Conservation (phyloP, 208 protist genomes). For the Porcisia deanei region DNA sequence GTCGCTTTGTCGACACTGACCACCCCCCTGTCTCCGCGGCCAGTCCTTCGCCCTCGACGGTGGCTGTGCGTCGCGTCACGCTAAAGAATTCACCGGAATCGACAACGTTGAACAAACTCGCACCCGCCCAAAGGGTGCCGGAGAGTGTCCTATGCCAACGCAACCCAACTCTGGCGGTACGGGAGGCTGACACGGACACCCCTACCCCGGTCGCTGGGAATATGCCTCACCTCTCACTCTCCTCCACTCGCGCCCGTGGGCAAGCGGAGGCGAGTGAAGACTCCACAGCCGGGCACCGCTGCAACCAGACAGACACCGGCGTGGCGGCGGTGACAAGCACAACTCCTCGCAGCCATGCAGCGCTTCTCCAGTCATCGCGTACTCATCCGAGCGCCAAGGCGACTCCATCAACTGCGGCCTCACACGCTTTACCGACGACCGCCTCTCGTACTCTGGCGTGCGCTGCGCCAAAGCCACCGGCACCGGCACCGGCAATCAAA, state of each 20-base stretch:
- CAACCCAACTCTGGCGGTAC: slow-evolving; percentile 42
- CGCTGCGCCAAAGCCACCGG: neutral
- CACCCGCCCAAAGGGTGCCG: slow-evolving; percentile 38
- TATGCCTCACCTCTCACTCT: slow-evolving; percentile 3
- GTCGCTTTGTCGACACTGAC: neutral
- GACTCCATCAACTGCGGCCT: neutral
- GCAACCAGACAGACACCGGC: neutral
- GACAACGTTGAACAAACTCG: slow-evolving; percentile 37
- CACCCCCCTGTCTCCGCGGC: neutral
- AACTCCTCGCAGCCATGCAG: neutral
- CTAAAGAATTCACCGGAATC: slow-evolving; percentile 4
- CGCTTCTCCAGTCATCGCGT: neutral
- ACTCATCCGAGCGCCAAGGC: neutral
- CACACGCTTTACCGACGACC: neutral
- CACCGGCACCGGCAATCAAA: neutral
- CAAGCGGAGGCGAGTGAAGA: neutral
- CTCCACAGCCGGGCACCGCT: neutral
- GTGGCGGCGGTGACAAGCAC: neutral
- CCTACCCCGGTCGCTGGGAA: slow-evolving; percentile 11
- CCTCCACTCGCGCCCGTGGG: neutral
- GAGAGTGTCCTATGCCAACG: slow-evolving; percentile 25
- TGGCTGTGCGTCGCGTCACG: slow-evolving; percentile 24
- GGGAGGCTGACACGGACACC: slow-evolving; percentile 29
- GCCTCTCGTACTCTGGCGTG: neutral
- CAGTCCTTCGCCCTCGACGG: neutral